Evolutionary conservation across 352 stramenopile genomes (phyloP), one percentile per base, ranked within the genome.

Genomic region (Saprolegnia parasitica): DNA sequence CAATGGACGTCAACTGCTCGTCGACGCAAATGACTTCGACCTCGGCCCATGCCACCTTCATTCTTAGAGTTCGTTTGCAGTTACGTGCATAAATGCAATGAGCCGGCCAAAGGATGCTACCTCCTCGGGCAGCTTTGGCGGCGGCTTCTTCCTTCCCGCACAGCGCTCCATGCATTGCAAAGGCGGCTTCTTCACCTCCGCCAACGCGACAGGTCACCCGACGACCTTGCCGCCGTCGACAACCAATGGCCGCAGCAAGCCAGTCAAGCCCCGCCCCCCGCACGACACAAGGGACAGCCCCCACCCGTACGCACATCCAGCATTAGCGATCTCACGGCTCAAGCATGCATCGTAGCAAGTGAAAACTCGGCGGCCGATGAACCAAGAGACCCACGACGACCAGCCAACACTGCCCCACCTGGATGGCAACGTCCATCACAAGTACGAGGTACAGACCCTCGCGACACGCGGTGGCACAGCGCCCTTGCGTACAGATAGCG

Each of bases 61-160:
- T 49, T 32, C 5, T 39, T 67, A 26, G 63, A 35, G 29, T 45
- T 20, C n/a, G 46, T 62, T 70, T 61, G 45, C 11, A 35, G 29
- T 35, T 35, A 35, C 29, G 29, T 5, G n/a, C n/a, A n/a, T 35
- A 35, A 2, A 35, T 35, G 29, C 29, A 8, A 68, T 70, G 63
- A 40, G 29, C 15, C 20, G 63, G 18, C 23, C 23, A 8, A 29
- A 29, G 23, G 29, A 20, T 35, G 9, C 16, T 5, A 13, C 32
- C 15, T 16, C 21, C 73, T 26, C 74, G 46, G 61, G 76, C 13
- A 76, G 77, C 16, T 78, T 82, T 71, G 80, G 76, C 0, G 77
- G 77, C 6, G 79, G 79, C 26, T 86, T 86, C 75, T 86, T 86
- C 65, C 73, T 86, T 18, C 79, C 79, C 4, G 79, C 79, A 20